Evolutionary conservation across 768 basidiomycete species (phyloP), one percentile per base, ranked within the genome.

Genomic region (Suillus weaverae): DNA sequence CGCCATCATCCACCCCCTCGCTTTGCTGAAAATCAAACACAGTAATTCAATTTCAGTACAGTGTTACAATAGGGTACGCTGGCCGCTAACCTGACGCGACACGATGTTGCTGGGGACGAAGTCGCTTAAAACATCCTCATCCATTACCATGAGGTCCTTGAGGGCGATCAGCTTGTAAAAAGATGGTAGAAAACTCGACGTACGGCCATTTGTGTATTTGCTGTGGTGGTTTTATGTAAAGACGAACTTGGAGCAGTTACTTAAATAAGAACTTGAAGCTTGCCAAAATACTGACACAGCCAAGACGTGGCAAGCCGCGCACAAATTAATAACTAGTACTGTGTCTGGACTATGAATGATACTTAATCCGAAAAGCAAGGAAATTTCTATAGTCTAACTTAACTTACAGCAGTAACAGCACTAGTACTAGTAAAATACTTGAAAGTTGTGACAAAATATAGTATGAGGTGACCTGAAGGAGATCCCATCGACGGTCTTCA

Each of bases 71-170:
- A 62, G 61, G 62, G 60, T 68, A 11, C 16, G 32, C 22, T 20
- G 18, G 14, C 33, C 44, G 74, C 82, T 64, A 71, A 90, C 94
- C 81, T 93, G 91, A 71, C 95, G 86, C 62, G 94, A 95, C 54
- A 95, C 89, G 67, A 96, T 94, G 73, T 94, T 93, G 74, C 89
- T 91, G 2, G 95, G 95, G 9, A 97, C 89, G 64, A 96, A 86
- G 75, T 97, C 95, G 71, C 91, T 93, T 66, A 97, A 83, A 59
- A 94, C 89, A 75, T 96, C 95, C 61, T 95, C 94, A 14, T 87
- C 86, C 71, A 79, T 80, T 10, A 26, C 61, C 26, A 64, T 46
- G 5, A 41, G 51, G 38, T 71, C 69, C 70, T 76, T 35, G 38
- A 38, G 8, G 46, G 6, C 16, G 41, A 65, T 38, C 44, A 60